These are phyloP conservation scores for Apiotrichum montevideense DNA, from an alignment of 1,284 basidiomycete genomes.

Conservation along the genomic window DNA sequence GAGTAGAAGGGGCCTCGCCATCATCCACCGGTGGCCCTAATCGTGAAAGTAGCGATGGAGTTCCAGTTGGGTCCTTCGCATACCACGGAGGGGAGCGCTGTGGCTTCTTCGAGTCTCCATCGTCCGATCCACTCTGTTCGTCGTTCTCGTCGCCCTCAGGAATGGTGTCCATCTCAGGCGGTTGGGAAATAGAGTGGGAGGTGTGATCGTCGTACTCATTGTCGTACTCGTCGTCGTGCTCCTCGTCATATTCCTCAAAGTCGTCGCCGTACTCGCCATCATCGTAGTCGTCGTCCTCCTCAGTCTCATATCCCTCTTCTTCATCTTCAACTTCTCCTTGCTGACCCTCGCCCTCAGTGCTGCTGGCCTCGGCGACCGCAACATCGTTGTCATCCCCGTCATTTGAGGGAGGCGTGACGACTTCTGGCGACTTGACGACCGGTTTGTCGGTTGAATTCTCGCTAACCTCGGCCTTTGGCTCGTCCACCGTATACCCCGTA, in stretches of 20 bases:
- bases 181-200: constrained; percentile 14
- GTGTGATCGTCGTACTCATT: constrained; percentile 7
- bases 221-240: constrained; percentile 19
- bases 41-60: constrained; percentile 5
- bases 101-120: constrained; percentile 9
- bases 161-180: constrained; percentile 32
- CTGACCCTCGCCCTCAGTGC: background rate
- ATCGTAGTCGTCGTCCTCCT: constrained; percentile 18
- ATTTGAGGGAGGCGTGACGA: too few relatives aligned
- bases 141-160: constrained; percentile 22
- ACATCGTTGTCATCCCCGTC: background rate
- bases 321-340: constrained; percentile 13
- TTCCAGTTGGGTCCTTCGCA: background rate
- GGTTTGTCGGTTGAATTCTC: too few relatives aligned
- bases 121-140: constrained; percentile 10
- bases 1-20: background rate
- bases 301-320: constrained; percentile 21
- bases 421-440: background rate
- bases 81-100: constrained; percentile 37
- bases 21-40: constrained; percentile 6
- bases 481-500: too few relatives aligned
- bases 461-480: too few relatives aligned
- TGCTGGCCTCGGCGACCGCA: background rate
- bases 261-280: constrained; percentile 18
- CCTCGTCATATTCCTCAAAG: constrained; percentile 15